phyloP scores from a whole-genome alignment of 2,329 filamentous ascomycete species.

The Colletotrichum sansevieriae region DNA sequence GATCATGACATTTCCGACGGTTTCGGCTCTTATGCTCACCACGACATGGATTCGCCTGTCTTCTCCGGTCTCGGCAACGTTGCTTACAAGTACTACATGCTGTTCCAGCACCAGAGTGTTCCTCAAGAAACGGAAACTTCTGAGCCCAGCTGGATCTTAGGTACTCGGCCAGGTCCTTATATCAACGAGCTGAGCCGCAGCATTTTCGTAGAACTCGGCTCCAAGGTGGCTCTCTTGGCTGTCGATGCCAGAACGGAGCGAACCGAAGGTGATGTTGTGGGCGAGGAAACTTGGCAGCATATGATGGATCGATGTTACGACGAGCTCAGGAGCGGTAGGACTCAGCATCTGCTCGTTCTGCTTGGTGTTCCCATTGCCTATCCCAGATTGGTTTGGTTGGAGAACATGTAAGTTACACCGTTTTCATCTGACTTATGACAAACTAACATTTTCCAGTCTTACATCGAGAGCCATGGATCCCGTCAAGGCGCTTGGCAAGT shows the following conservation, averaged over 20 bases:
- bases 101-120: conserved; percentile 96
- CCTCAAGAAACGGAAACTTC: conserved; percentile 82
- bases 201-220: conserved; percentile 86
- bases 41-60: conserved; percentile 91
- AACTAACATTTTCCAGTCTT: conserved; percentile 64
- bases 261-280: conserved; percentile 84
- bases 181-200: conserved; percentile 89
- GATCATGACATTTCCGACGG: conserved; percentile 95
- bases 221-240: conserved; percentile 83
- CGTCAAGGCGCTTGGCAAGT: conserved; percentile 87
- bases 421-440: neutral
- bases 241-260: conserved; percentile 94
- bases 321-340: conserved; percentile 86
- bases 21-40: conserved; percentile 91
- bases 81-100: conserved; percentile 98
- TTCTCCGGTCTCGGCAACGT: conserved; percentile 91
- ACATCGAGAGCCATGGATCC: conserved; percentile 90
- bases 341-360: conserved; percentile 90
- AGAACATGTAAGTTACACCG: conserved; percentile 70
- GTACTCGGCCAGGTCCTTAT: conserved; percentile 84
- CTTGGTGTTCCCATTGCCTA: conserved; percentile 88
- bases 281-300: conserved; percentile 84
- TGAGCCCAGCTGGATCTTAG: conserved; percentile 93
- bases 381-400: conserved; percentile 78
- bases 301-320: conserved; percentile 87